Percentiles rank a stretch among this genome's conserved stretches.
Evolutionary conservation across 2,329 filamentous ascomycete species (phyloP).

Genomic region (Botrytis pseudocinerea): DNA sequence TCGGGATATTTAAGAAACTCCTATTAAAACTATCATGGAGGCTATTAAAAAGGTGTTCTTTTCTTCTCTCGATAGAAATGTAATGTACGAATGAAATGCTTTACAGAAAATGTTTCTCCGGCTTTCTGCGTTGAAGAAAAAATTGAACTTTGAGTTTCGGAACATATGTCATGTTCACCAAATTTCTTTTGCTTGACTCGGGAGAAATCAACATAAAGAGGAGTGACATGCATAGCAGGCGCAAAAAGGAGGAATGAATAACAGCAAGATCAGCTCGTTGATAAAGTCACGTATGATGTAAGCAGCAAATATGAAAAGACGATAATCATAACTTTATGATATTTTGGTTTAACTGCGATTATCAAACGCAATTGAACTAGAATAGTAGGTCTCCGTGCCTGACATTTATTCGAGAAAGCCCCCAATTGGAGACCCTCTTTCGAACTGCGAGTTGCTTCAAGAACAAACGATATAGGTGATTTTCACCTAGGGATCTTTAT

Average conservation of each 20-base stretch:
- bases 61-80: not conserved
- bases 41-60: not conserved
- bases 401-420: not conserved
- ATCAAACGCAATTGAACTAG: not conserved
- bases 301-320: not conserved
- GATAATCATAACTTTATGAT: not conserved
- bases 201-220: not conserved
- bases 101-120: rapidly evolving
- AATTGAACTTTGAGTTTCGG: not conserved
- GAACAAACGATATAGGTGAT: not conserved
- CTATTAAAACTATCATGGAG: not conserved
- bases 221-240: rapidly evolving
- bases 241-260: rapidly evolving
- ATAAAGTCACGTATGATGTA: rapidly evolving
- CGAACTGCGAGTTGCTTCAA: not conserved
- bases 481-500: rapidly evolving
- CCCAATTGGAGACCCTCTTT: not conserved
- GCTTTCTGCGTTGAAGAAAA: not conserved
- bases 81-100: rapidly evolving
- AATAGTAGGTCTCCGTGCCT: no score
- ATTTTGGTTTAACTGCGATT: rapidly evolving
- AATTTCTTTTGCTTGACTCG: not conserved
- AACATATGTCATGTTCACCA: rapidly evolving
- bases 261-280: rapidly evolving
- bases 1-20: not conserved